These are phyloP conservation scores for Sechiopsis laciniata DNA, from an alignment of 306 rosid species.

Conservation along the genomic window DNA sequence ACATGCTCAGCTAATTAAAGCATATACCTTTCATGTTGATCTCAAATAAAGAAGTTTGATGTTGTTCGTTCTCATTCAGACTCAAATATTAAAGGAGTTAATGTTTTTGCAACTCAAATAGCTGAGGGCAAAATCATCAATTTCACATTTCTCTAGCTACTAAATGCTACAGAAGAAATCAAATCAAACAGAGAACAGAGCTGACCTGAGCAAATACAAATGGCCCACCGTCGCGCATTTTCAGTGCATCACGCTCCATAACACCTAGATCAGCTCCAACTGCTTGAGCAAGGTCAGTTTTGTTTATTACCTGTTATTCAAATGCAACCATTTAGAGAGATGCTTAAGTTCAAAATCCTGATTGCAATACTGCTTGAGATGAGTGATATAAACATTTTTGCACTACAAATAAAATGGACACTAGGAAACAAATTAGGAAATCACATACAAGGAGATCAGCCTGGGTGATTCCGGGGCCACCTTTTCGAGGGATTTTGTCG, in stretches of 20 bases:
- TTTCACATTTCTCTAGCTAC: background rate
- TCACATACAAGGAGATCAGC: constrained; percentile 93
- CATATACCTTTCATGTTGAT: no score
- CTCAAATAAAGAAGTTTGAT: background rate
- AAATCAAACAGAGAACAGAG: constrained; percentile 4
- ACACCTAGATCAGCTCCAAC: constrained; percentile 92
- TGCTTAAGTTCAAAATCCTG: background rate
- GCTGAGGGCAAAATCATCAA: background rate
- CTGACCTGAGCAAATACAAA: constrained; percentile 95
- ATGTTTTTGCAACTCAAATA: background rate
- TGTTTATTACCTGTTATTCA: constrained; percentile 73
- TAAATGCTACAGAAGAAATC: background rate
- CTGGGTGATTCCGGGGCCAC: constrained; percentile 99
- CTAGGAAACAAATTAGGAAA: constrained; percentile 10
- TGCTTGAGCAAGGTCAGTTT: constrained; percentile 87
- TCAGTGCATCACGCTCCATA: constrained; percentile 89
- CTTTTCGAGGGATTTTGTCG: constrained; percentile 96
- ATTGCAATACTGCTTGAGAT: background rate
- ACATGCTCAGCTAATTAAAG: no score
- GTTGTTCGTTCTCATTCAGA: background rate
- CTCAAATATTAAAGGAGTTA: background rate
- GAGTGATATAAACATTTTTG: background rate
- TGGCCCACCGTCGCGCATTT: constrained; percentile 96
- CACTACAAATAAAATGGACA: background rate
- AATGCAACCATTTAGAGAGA: background rate